Conservation (phyloP, 768 basidiomycete species). For the Russula brevipes region DNA sequence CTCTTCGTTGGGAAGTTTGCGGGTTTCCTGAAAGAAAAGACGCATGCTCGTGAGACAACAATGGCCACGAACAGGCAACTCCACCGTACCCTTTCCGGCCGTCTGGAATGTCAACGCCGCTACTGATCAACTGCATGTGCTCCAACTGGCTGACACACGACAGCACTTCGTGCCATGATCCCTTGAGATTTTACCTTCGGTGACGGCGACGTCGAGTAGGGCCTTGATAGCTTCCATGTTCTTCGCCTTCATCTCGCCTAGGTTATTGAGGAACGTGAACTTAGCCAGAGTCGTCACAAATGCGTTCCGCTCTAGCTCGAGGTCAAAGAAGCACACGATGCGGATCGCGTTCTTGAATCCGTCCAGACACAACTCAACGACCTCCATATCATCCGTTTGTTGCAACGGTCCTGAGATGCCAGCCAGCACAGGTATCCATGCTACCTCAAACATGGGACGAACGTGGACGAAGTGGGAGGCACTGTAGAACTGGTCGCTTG, state of each 20-base stretch:
- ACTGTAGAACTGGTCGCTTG: conserved; percentile 87
- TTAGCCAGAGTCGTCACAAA: conserved; percentile 95
- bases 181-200: conserved; percentile 97
- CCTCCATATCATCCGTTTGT: conserved; percentile 89
- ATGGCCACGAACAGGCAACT: background rate
- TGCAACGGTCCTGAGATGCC: conserved; percentile 92
- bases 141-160: conserved; percentile 98
- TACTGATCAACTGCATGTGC: conserved; percentile 95
- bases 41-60: conserved; percentile 8
- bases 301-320: conserved; percentile 96
- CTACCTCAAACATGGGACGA: conserved; percentile 97
- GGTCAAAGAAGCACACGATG: conserved; percentile 94
- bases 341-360: conserved; percentile 97
- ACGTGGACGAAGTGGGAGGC: conserved; percentile 97
- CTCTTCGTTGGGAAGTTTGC: conserved; percentile 81
- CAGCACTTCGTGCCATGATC: conserved; percentile 93
- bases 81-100: conserved; percentile 71
- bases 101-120: conserved; percentile 81
- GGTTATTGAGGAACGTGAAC: conserved; percentile 95
- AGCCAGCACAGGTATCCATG: conserved; percentile 97
- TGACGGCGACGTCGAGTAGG: conserved; percentile 88
- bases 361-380: conserved; percentile 87
- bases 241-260: conserved; percentile 98
- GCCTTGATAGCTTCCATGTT: conserved; percentile 99
- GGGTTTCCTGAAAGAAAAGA: conserved; percentile 35